Evolutionary conservation across 108 stramenopile genomes (phyloP).

Genomic region (Pseudonitzschia delicatissima): DNA sequence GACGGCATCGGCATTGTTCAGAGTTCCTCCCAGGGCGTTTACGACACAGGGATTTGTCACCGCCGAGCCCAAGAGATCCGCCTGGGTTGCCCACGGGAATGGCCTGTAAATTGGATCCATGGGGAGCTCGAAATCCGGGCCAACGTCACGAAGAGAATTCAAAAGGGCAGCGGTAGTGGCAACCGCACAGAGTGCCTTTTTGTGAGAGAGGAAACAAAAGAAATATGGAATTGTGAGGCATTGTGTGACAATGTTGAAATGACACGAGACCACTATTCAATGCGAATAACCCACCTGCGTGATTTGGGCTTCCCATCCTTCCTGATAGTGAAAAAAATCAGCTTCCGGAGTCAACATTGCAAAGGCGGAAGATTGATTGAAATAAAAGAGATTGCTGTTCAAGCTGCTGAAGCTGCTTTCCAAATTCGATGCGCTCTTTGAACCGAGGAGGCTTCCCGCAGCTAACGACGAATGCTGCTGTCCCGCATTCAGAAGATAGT

Average conservation of each 20-base stretch:
- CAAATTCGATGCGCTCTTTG: too few relatives aligned
- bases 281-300: conserved; percentile 46
- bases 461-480: too few relatives aligned
- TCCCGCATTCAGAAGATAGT: too few relatives aligned
- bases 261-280: background rate
- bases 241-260: background rate
- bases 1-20: conserved; percentile 22
- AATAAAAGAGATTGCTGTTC: conserved; percentile 30
- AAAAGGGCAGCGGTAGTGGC: conserved; percentile 62
- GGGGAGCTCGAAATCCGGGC: conserved; percentile 45
- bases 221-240: background rate
- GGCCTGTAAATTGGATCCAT: conserved; percentile 66
- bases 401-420: too few relatives aligned
- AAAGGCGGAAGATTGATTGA: conserved; percentile 26
- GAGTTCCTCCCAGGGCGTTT: conserved; percentile 7
- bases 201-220: background rate
- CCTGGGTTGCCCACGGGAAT: conserved; percentile 79
- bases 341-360: background rate
- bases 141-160: conserved; percentile 59
- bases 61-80: conserved; percentile 28
- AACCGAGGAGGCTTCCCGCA: too few relatives aligned
- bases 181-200: conserved; percentile 64
- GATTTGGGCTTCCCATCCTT: conserved; percentile 81
- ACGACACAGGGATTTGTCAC: conserved; percentile 34
- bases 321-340: conserved; percentile 56